A percentile compares a stretch with the other conserved stretches of the same genome.
Conservation (phyloP, 345 rosid species). For the Syzygium jambos region DNA sequence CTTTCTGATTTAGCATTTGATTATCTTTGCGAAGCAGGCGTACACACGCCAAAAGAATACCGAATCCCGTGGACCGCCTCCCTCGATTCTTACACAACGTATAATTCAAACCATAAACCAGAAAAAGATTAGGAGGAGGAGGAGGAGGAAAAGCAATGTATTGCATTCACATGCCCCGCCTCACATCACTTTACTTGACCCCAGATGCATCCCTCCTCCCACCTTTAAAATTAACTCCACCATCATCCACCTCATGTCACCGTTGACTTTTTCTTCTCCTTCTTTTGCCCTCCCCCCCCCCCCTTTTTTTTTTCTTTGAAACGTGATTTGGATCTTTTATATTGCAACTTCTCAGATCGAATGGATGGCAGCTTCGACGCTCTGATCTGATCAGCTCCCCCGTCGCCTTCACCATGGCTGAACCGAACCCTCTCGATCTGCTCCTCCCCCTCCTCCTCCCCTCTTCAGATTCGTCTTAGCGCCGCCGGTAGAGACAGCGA, state of each 20-base stretch:
- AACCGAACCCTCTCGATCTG: not conserved
- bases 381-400: not conserved
- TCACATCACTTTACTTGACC: not conserved
- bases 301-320: not conserved
- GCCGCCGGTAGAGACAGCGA: not conserved
- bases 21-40: not conserved
- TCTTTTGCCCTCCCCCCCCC: not conserved
- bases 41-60: not conserved
- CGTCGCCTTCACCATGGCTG: not conserved
- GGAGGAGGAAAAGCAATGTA: not conserved
- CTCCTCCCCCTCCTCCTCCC: not conserved
- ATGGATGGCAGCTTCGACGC: not conserved
- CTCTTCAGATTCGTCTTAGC: not conserved
- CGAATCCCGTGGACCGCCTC: not conserved
- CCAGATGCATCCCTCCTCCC: not conserved
- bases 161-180: not conserved
- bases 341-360: not conserved
- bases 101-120: not conserved
- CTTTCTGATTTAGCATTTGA: too few relatives aligned
- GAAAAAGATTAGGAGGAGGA: not conserved
- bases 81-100: not conserved
- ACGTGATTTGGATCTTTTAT: not conserved
- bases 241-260: not conserved
- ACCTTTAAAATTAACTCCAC: not conserved
- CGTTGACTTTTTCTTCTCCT: not conserved